These are phyloP conservation scores for Eucalyptus curtisii DNA, from an alignment of 345 rosid genomes.

Conservation along the genomic window DNA sequence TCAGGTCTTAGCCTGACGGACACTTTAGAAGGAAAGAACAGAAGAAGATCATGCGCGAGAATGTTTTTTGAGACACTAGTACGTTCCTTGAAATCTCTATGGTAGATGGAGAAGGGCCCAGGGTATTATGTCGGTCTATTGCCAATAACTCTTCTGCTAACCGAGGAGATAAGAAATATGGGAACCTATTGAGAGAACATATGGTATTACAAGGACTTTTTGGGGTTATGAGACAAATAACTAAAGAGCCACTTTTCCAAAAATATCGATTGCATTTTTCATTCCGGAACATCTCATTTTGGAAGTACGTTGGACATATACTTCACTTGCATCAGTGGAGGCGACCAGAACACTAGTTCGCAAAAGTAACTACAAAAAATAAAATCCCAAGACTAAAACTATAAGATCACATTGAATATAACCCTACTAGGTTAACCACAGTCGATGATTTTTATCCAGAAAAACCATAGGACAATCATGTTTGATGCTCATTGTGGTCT, in stretches of 20 bases:
- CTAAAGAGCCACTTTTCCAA: background rate
- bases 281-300: background rate
- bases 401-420: background rate
- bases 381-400: background rate
- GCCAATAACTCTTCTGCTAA: conserved; percentile 77
- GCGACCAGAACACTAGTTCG: background rate
- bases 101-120: no score
- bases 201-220: background rate
- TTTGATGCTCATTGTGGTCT: background rate
- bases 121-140: conserved; percentile 1
- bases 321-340: background rate
- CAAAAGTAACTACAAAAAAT: background rate
- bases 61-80: no score
- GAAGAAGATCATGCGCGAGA: no score
- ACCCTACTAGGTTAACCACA: background rate
- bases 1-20: no score
- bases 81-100: no score
- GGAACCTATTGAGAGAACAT: conserved; percentile 47
- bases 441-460: background rate
- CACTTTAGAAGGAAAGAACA: no score
- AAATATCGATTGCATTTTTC: background rate
- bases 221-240: background rate
- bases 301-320: background rate
- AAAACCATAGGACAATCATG: background rate
- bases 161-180: conserved; percentile 53